Conservation (phyloP, 1,284 basidiomycete genomes). For the Cutaneotrichosporon spelunceum region DNA sequence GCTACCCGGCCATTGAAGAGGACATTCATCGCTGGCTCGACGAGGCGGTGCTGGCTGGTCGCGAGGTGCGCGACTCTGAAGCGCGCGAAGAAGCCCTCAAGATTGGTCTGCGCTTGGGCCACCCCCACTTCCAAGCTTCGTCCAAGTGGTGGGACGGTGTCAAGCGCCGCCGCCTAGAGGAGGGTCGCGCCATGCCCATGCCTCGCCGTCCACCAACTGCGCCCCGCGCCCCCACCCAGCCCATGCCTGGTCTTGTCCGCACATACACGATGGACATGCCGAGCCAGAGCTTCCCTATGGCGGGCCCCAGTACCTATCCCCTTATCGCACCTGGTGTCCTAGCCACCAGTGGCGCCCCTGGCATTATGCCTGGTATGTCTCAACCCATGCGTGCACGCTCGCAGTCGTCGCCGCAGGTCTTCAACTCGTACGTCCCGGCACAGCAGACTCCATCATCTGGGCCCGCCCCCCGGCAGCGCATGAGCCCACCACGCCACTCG, state of each 20-base stretch:
- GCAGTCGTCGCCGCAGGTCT: conserved; percentile 25
- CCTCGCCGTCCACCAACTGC: conserved; percentile 18
- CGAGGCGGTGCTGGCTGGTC: conserved; percentile 23
- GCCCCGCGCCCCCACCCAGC: conserved; percentile 3
- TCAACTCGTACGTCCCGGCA: conserved; percentile 7
- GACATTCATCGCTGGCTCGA: conserved; percentile 30
- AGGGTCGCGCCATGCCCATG: conserved; percentile 25
- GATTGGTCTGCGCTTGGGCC: conserved; percentile 22
- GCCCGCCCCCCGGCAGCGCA: conserved; percentile 25
- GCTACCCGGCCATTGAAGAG: conserved; percentile 28
- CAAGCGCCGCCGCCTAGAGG: conserved; percentile 27
- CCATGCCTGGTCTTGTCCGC: conserved; percentile 18
- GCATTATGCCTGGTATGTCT: conserved; percentile 15
- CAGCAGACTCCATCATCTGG: conserved; percentile 21
- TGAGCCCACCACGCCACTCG: conserved; percentile 20
- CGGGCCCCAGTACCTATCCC: conserved; percentile 18
- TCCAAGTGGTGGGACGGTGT: conserved; percentile 31
- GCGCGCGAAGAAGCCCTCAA: conserved; percentile 26
- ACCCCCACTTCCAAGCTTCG: conserved; percentile 28
- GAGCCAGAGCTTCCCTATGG: conserved; percentile 20
- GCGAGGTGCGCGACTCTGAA: conserved; percentile 25
- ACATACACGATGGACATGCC: conserved; percentile 24
- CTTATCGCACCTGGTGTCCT: conserved; percentile 11
- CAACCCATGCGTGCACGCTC: conserved; percentile 21
- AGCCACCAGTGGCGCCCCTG: neutral